phyloP scores from a whole-genome alignment of 305 asterid species.

The Solanum chacoense region DNA sequence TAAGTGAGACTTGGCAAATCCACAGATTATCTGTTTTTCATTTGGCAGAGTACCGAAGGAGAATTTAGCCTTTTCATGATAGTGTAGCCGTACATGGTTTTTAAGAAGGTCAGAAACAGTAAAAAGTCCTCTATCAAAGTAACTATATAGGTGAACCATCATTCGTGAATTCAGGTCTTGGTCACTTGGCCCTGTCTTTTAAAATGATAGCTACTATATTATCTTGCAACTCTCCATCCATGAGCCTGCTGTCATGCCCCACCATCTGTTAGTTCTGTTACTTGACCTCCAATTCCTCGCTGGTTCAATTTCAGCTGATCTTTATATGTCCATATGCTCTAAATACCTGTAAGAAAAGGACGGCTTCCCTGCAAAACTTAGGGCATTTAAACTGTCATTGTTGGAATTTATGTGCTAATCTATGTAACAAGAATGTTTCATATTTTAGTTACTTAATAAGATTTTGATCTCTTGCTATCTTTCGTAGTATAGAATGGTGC shows the following conservation, averaged over 20 bases:
- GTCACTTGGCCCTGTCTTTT: neutral
- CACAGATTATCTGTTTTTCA: neutral
- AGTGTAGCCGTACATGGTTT: neutral
- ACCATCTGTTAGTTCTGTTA: neutral
- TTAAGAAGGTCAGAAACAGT: neutral
- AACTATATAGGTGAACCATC: neutral
- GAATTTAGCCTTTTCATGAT: neutral
- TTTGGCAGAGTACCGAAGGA: neutral
- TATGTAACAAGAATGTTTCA: neutral
- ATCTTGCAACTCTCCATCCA: neutral
- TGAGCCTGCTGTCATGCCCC: neutral
- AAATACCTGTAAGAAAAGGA: neutral
- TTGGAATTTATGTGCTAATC: slow-evolving; percentile 1
- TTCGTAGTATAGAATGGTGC: neutral
- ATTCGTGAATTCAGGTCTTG: neutral
- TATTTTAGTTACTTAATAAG: neutral
- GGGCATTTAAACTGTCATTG: neutral
- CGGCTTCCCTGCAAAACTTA: neutral
- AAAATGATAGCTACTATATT: neutral
- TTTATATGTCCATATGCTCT: neutral
- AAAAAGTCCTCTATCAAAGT: neutral
- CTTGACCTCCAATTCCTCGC: neutral
- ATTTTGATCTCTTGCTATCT: neutral
- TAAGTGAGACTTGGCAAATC: neutral
- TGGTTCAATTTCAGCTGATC: neutral